These are phyloP conservation scores for Schwanniomyces pseudopolymorphus DNA, from an alignment of 805 yeast genomes.

Conservation along the genomic window DNA sequence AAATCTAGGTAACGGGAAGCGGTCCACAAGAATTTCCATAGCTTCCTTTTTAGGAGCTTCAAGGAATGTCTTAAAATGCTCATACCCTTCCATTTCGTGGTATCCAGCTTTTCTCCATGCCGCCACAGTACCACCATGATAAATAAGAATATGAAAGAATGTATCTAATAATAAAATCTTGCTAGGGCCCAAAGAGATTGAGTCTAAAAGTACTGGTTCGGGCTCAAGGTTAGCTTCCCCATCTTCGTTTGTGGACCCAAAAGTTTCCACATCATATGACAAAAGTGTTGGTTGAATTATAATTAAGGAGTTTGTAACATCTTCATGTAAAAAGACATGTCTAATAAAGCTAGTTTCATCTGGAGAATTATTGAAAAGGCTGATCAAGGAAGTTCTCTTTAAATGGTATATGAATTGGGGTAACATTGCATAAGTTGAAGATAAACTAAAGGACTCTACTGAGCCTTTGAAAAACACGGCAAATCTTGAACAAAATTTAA, in stretches of 20 bases:
- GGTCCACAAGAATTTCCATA: constrained; percentile 59
- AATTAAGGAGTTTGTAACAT: constrained; percentile 55
- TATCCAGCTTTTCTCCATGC: constrained; percentile 66
- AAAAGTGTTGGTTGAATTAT: constrained; percentile 73
- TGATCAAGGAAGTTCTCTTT: constrained; percentile 64
- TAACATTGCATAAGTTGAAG: constrained; percentile 49
- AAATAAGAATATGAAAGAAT: constrained; percentile 66
- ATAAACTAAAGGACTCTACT: constrained; percentile 49
- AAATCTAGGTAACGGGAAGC: constrained; percentile 72
- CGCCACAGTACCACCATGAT: constrained; percentile 65
- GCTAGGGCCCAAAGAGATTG: constrained; percentile 57
- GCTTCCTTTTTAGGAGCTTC: constrained; percentile 66
- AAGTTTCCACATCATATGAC: constrained; percentile 49
- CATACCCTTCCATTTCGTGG: constrained; percentile 61
- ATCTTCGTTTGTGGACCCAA: constrained; percentile 33
- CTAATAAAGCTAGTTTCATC: constrained; percentile 69
- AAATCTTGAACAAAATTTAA: constrained; percentile 35
- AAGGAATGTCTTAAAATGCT: constrained; percentile 56
- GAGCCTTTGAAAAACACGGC: constrained; percentile 46
- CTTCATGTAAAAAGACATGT: constrained; percentile 62
- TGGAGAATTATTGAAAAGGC: constrained; percentile 68
- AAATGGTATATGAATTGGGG: constrained; percentile 71
- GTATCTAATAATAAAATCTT: constrained; percentile 62
- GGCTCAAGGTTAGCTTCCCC: constrained; percentile 46
- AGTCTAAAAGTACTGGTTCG: constrained; percentile 62